Evolutionary conservation across 1,284 basidiomycete genomes (phyloP).

Genomic region (Ustilago shanxiensis): DNA sequence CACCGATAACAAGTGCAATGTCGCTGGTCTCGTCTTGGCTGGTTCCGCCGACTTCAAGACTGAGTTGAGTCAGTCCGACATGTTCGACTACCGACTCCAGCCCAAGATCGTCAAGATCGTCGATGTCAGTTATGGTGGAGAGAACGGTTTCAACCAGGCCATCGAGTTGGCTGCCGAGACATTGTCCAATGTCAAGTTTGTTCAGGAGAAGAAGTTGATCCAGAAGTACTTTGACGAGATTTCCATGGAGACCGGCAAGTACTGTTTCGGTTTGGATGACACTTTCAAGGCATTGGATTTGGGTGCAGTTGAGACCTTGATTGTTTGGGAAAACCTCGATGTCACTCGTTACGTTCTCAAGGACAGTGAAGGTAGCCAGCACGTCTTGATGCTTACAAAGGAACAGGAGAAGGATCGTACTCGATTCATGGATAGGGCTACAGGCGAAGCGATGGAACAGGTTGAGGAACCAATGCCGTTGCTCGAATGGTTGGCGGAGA

Average conservation of each 20-base stretch:
- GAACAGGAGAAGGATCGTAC: conserved; percentile 78
- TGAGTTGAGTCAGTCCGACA: conserved; percentile 93
- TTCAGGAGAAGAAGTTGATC: conserved; percentile 88
- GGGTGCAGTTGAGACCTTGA: conserved; percentile 94
- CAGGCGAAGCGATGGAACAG: conserved; percentile 95
- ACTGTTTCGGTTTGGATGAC: conserved; percentile 98
- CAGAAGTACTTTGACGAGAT: conserved; percentile 99
- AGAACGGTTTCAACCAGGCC: conserved; percentile 99
- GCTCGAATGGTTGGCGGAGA: conserved; percentile 93
- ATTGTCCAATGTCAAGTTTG: conserved; percentile 97
- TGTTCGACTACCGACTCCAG: conserved; percentile 88
- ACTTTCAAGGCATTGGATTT: conserved; percentile 96
- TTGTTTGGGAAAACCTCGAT: conserved; percentile 91
- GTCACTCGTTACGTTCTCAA: conserved; percentile 63
- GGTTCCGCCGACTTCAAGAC: conserved; percentile 99
- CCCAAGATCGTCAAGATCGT: conserved; percentile 80
- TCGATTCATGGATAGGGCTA: conserved; percentile 94
- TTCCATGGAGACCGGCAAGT: conserved; percentile 95
- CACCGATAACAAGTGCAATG: conserved; percentile 97
- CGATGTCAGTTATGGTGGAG: conserved; percentile 98
- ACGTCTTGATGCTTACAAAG: conserved; percentile 65
- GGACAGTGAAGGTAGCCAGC: conserved; percentile 62
- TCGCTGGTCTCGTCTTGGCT: conserved; percentile 94
- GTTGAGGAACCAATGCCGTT: conserved; percentile 67
- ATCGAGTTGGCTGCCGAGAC: conserved; percentile 97